Base-by-base conservation (phyloP, 2,329 filamentous ascomycete genomes). In the Paecilomyces niveus region DNA sequence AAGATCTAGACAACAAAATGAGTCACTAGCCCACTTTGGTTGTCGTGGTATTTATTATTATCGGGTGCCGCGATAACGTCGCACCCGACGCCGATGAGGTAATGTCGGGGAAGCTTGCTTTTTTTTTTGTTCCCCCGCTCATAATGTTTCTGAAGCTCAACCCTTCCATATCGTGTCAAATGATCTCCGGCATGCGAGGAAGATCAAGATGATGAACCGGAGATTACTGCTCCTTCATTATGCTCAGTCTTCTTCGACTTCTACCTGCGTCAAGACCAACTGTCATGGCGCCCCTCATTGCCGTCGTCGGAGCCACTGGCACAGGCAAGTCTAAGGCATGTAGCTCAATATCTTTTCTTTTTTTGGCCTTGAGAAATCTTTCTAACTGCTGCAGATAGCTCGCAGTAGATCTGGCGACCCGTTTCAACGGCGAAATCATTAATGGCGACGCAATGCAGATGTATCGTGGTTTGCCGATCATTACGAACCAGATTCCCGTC, bases 371-470 rank as follows among this genome's bases (percentile, higher is more conserved):
- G 13, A 32, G 10, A 10, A 49, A 39, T 31, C 10, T 57, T 31
- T 53, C 67, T 72, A 63, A 76, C 63, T 54, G 57, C 57, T 69
- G 60, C 61, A 70, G 63, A 65, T 66, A 96, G 92, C 83, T 97
- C 64, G 94, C 94, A 8, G 88, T 99, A 49, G 90, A 96, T 62
- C 78, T 99, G 55, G 94, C 95, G 0, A 81, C 81, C 50, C 85
- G 83, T 22, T 92, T 92, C 75, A 87, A 94, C 73, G 94, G 95
- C 69, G 94, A 99, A 74, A 84, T 99, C 56, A 92, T 99, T 76
- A 99, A 99, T 71, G 90, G 90, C 53, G 94, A 99, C 80, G 94
- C 94, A 45, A 96, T 99, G 92, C 94, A 99, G 72, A 86, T 99
- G 76, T 99, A 99, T 73, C 83, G 84, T 56, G 94, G 94, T 2